phyloP scores from a whole-genome alignment of 1,139 yeast genomes.

The Candida gigantensis region DNA sequence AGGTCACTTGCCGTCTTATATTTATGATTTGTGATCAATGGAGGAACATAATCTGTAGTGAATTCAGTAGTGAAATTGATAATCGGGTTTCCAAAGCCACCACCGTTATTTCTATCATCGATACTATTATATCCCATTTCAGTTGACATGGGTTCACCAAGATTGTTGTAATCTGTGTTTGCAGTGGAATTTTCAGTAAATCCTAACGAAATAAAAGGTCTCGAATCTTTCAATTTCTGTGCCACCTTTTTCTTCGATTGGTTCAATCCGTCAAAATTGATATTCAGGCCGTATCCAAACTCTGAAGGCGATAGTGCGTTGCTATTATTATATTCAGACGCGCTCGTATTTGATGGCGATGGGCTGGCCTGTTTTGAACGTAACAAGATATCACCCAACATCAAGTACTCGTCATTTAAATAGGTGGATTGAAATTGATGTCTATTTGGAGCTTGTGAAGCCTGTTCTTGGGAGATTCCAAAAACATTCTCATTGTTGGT shows the following conservation, averaged over 20 bases:
- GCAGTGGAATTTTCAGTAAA: slow-evolving; percentile 19
- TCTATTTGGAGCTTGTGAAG: slow-evolving; percentile 2
- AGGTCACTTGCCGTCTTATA: slow-evolving; percentile 68
- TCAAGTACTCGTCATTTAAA: slow-evolving; percentile 57
- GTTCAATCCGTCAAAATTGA: slow-evolving; percentile 13
- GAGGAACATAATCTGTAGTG: slow-evolving; percentile 45
- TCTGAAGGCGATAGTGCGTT: slow-evolving; percentile 19
- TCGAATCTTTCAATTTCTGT: slow-evolving; percentile 29
- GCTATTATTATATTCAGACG: slow-evolving; percentile 24
- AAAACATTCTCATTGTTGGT: slow-evolving; percentile 3
- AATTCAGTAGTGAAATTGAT: slow-evolving; percentile 10
- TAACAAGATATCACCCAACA: slow-evolving; percentile 56
- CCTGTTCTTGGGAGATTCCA: slow-evolving; percentile 1
- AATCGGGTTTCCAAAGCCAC: slow-evolving; percentile 10
- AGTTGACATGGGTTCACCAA: too few relatives aligned
- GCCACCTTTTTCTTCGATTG: slow-evolving; percentile 18
- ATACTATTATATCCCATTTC: too few relatives aligned
- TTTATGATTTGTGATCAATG: slow-evolving; percentile 58
- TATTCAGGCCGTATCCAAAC: slow-evolving; percentile 9
- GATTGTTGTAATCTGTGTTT: slow-evolving; percentile 13
- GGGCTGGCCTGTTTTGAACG: slow-evolving; percentile 57
- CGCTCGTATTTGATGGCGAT: slow-evolving; percentile 34
- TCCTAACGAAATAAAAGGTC: slow-evolving; percentile 49
- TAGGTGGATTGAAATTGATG: slow-evolving; percentile 31
- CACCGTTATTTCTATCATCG: slow-evolving; percentile 3